Percentiles rank a stretch among this genome's conserved stretches.
Conservation (phyloP, 331 rosid species). For the Telfairia occidentalis region DNA sequence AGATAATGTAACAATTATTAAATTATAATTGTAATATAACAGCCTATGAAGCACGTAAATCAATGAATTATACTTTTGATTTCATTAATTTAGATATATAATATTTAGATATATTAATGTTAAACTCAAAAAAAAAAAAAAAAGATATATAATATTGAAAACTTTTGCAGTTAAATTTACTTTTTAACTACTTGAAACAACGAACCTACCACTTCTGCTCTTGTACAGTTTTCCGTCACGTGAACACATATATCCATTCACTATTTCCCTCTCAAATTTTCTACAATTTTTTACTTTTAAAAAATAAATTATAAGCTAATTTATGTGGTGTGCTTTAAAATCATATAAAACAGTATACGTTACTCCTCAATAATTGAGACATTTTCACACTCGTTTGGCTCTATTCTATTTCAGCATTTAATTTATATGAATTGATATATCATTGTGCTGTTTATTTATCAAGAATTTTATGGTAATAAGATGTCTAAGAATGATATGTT, state of each 20-base stretch:
- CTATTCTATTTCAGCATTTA: not conserved
- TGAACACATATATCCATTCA: not conserved
- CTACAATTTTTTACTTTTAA: no score
- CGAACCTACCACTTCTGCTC: not conserved
- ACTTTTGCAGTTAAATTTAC: not conserved
- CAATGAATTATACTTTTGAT: not conserved
- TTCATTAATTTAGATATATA: not conserved
- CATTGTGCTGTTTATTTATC: not conserved
- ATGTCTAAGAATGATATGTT: not conserved
- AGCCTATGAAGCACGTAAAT: no score
- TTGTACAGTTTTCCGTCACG: not conserved
- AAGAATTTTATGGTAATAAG: not conserved
- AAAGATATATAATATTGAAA: not conserved
- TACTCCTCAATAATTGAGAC: not conserved
- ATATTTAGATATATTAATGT: no score
- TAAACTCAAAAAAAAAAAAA: no score
- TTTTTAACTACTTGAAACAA: not conserved
- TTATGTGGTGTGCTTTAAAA: not conserved
- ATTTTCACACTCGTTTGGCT: not conserved
- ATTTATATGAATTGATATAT: conserved; percentile 5
- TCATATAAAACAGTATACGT: not conserved
- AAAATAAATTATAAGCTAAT: not conserved
- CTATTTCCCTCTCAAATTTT: not conserved
- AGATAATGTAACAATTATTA: no score
- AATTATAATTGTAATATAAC: no score